A percentile compares a stretch with the other conserved stretches of the same genome.
Conservation (phyloP, 2,329 filamentous ascomycete species). For the Dichotomopilus funicola region DNA sequence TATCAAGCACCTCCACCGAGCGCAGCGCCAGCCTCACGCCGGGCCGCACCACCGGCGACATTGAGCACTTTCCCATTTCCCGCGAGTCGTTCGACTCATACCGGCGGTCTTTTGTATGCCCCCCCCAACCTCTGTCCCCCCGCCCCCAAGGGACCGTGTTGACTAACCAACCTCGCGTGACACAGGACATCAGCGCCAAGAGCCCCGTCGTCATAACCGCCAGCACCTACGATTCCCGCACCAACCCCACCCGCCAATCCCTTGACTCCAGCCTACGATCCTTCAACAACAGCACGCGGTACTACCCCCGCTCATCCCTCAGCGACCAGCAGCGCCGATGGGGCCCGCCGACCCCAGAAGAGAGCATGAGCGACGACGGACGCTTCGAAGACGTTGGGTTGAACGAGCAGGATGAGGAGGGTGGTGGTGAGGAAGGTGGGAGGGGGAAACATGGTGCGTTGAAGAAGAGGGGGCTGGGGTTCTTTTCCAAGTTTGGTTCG, state of each 20-base stretch:
- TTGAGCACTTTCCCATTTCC: slow-evolving; percentile 91
- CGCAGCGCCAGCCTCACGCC: slow-evolving; percentile 46
- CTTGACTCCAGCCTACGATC: slow-evolving; percentile 57
- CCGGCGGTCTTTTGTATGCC: slow-evolving; percentile 84
- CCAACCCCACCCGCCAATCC: slow-evolving; percentile 53
- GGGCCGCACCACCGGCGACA: slow-evolving; percentile 67
- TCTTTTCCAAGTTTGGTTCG: slow-evolving; percentile 77
- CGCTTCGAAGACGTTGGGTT: slow-evolving; percentile 85
- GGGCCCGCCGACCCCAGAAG: slow-evolving; percentile 61
- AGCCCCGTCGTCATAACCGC: slow-evolving; percentile 60
- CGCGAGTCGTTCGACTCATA: slow-evolving; percentile 97
- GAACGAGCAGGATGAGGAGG: slow-evolving; percentile 69
- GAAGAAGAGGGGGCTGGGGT: slow-evolving; percentile 60
- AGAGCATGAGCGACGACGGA: slow-evolving; percentile 29
- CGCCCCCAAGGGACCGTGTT: too few relatives aligned
- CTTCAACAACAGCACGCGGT: background rate
- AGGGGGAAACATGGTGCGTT: slow-evolving; percentile 26
- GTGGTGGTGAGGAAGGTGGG: slow-evolving; percentile 26
- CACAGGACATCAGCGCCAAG: slow-evolving; percentile 80
- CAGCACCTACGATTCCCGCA: background rate
- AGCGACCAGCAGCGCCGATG: slow-evolving; percentile 41
- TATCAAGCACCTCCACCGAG: slow-evolving; percentile 50
- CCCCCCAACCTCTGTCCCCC: background rate
- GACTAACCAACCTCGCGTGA: background rate
- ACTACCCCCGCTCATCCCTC: slow-evolving; percentile 51